These are phyloP conservation scores for Parasitella parasitica DNA, from an alignment of 371 early-diverging fungal species.

Conservation along the genomic window DNA sequence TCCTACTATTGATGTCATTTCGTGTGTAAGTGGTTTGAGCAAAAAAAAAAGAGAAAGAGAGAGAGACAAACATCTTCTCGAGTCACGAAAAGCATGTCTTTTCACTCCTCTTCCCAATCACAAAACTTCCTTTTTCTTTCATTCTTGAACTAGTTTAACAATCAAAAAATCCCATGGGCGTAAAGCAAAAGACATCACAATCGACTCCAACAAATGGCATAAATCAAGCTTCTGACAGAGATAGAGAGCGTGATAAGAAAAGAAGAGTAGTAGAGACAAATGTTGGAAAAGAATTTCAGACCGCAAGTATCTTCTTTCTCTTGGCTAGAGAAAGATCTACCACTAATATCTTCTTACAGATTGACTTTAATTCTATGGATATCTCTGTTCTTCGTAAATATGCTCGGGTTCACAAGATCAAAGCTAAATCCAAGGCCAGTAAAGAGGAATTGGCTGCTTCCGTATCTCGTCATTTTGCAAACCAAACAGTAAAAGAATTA, in stretches of 20 bases:
- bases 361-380: slow-evolving; percentile 48
- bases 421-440: slow-evolving; percentile 25
- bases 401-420: slow-evolving; percentile 45
- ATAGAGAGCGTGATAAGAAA: slow-evolving; percentile 47
- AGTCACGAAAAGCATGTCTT: not conserved
- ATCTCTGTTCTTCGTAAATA: slow-evolving; percentile 45
- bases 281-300: slow-evolving; percentile 54
- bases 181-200: slow-evolving; percentile 35
- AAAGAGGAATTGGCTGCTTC: slow-evolving; percentile 50
- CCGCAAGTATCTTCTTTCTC: slow-evolving; percentile 24
- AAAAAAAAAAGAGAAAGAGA: not conserved
- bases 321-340: not conserved
- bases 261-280: slow-evolving; percentile 35
- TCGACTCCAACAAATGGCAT: slow-evolving; percentile 13
- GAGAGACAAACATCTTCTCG: not conserved
- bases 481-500: slow-evolving; percentile 47
- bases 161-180: slow-evolving; percentile 22
- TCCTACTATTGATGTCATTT: slow-evolving; percentile 3
- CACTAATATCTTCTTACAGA: slow-evolving; percentile 16
- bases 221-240: slow-evolving; percentile 25
- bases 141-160: not conserved
- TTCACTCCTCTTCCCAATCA: not conserved
- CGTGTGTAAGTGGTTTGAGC: too few species aligned
- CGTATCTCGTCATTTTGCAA: slow-evolving; percentile 52
- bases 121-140: not conserved